These are phyloP conservation scores for Withania somnifera DNA, from an alignment of 305 asterid species.

Conservation along the genomic window DNA sequence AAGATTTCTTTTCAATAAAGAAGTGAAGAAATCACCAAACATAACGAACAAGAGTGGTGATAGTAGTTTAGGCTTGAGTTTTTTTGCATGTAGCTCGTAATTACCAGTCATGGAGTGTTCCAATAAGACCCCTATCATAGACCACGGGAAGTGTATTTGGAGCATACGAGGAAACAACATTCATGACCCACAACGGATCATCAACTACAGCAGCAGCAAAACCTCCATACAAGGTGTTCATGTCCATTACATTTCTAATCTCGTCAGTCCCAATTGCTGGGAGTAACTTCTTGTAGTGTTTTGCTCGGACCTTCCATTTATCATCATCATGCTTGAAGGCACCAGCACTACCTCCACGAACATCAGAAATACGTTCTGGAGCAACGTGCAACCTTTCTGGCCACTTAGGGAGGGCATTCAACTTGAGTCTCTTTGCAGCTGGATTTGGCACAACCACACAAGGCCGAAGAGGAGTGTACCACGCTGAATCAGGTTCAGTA, in stretches of 20 bases:
- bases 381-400: slow-evolving; percentile 60
- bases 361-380: slow-evolving; percentile 70
- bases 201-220: slow-evolving; percentile 70
- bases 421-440: slow-evolving; percentile 39
- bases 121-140: slow-evolving; percentile 84
- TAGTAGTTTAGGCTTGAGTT: neutral
- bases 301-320: slow-evolving; percentile 70
- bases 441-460: slow-evolving; percentile 71
- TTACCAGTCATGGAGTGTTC: slow-evolving; percentile 90
- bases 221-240: slow-evolving; percentile 89
- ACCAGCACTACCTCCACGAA: slow-evolving; percentile 86
- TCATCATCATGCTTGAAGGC: slow-evolving; percentile 69
- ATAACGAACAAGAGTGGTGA: neutral
- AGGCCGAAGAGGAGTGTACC: slow-evolving; percentile 91
- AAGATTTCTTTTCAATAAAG: neutral
- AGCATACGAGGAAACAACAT: slow-evolving; percentile 71
- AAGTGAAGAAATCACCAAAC: neutral
- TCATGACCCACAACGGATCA: slow-evolving; percentile 87
- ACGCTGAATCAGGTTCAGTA: slow-evolving; percentile 86
- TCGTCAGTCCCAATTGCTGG: slow-evolving; percentile 72
- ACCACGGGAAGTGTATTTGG: slow-evolving; percentile 85
- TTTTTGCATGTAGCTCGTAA: neutral
- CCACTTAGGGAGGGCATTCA: slow-evolving; percentile 72
- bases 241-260: slow-evolving; percentile 90
- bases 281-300: slow-evolving; percentile 78